Conservation (phyloP, 805 yeast species). For the Zygosaccharomyces pseudorouxii region DNA sequence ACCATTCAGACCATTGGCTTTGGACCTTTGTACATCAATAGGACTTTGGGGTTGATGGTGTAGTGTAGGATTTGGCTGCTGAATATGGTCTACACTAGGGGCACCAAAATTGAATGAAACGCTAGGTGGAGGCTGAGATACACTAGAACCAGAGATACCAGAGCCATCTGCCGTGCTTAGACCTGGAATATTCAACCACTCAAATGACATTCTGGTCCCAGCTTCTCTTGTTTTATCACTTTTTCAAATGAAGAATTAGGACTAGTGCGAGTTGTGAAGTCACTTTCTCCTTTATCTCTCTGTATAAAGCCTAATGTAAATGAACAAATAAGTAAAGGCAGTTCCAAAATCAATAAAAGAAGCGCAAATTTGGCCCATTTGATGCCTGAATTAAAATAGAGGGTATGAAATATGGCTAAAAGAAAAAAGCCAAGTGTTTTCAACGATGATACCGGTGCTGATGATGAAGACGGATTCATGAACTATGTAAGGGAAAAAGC, state of each 20-base stretch:
- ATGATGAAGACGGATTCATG: conserved; percentile 42
- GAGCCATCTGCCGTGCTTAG: conserved; percentile 28
- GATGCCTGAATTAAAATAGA: not conserved
- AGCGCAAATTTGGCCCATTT: not conserved
- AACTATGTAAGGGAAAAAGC: conserved; percentile 20
- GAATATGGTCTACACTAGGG: not conserved
- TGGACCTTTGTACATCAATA: not conserved
- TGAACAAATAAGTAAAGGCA: not conserved
- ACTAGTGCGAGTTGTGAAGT: not conserved
- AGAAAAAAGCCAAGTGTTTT: conserved; percentile 13
- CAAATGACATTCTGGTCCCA: conserved; percentile 40
- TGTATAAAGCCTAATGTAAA: not conserved
- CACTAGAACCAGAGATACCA: conserved; percentile 5
- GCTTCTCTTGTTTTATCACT: conserved; percentile 1
- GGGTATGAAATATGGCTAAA: conserved; percentile 10
- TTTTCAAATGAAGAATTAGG: not conserved
- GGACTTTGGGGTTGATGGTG: not conserved
- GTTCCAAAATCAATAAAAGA: not conserved
- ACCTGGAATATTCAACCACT: conserved; percentile 49
- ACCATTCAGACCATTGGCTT: not conserved
- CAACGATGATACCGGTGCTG: conserved; percentile 22
- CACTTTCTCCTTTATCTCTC: conserved; percentile 4
- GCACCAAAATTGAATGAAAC: conserved; percentile 44
- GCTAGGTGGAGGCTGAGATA: conserved; percentile 41
- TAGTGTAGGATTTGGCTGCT: not conserved